Conservation (phyloP, 495 filamentous ascomycete genomes). For the Penicillium odoratum region DNA sequence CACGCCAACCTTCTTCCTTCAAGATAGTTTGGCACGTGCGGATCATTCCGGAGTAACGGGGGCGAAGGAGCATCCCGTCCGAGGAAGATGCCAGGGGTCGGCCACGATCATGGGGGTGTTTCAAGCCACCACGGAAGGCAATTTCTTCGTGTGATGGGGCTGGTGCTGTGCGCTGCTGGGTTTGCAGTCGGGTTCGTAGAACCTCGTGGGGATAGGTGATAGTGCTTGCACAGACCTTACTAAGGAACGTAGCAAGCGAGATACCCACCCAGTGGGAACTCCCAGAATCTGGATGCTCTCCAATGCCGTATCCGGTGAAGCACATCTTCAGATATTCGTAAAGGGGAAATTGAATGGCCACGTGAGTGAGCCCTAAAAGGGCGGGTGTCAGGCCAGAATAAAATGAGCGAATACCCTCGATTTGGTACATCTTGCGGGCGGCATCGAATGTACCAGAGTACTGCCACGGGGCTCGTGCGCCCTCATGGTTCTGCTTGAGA, state of each 20-base stretch:
- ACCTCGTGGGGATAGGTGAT: slow-evolving; percentile 98
- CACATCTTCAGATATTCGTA: slow-evolving; percentile 92
- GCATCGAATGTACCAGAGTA: slow-evolving; percentile 87
- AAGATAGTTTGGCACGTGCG: slow-evolving; percentile 82
- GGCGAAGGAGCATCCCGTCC: slow-evolving; percentile 56
- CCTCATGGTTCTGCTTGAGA: slow-evolving; percentile 47
- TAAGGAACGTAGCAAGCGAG: slow-evolving; percentile 84
- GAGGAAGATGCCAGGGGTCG: slow-evolving; percentile 51
- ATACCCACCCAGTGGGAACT: slow-evolving; percentile 71
- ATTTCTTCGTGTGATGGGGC: slow-evolving; percentile 51
- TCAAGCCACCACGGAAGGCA: slow-evolving; percentile 65
- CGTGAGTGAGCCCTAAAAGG: slow-evolving; percentile 87
- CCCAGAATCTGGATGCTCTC: slow-evolving; percentile 60
- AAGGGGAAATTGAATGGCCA: slow-evolving; percentile 95
- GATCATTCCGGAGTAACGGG: slow-evolving; percentile 80
- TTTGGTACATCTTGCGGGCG: slow-evolving; percentile 89
- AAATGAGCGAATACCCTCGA: slow-evolving; percentile 85
- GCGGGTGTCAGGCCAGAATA: slow-evolving; percentile 95
- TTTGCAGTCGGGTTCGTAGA: slow-evolving; percentile 84
- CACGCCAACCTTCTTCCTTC: slow-evolving; percentile 90
- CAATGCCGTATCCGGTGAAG: slow-evolving; percentile 86
- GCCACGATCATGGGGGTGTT: slow-evolving; percentile 41
- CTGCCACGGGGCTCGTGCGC: slow-evolving; percentile 76
- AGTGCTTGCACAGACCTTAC: slow-evolving; percentile 91
- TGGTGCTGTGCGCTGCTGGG: slow-evolving; percentile 64